Conservation (phyloP, 2,329 filamentous ascomycete genomes). For the Didymella arachidicola region DNA sequence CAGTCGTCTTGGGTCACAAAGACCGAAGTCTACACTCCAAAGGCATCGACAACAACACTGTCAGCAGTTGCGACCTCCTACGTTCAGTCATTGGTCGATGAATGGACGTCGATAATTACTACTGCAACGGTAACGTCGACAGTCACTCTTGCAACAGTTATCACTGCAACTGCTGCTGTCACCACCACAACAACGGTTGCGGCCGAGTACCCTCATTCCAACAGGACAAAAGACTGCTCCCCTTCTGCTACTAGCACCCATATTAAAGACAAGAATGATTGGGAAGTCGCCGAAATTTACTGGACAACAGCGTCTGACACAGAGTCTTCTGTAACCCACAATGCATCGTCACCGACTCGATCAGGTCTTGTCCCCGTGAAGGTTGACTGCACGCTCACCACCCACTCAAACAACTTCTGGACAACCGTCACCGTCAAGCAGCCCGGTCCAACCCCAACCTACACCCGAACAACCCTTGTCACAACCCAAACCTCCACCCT, state of each 20-base stretch:
- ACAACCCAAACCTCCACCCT: neutral
- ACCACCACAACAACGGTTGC: neutral
- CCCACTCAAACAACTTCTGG: neutral
- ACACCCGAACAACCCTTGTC: neutral
- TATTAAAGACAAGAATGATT: neutral
- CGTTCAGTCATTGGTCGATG: neutral
- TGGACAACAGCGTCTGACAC: neutral
- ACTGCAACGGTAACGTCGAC: neutral
- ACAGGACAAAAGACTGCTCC: neutral
- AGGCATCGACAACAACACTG: neutral
- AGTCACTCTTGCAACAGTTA: neutral
- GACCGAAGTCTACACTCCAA: neutral
- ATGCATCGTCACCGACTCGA: neutral
- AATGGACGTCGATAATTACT: neutral
- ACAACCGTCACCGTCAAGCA: neutral
- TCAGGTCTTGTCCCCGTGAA: neutral
- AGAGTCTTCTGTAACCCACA: neutral
- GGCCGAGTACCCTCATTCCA: neutral
- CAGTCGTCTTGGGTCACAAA: neutral
- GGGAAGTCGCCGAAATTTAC: neutral
- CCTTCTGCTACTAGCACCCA: neutral
- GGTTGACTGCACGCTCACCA: slow-evolving; percentile 1
- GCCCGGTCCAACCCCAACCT: neutral
- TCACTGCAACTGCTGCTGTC: neutral
- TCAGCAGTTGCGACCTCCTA: neutral